Evolutionary conservation across 2,329 filamentous ascomycete genomes (phyloP).

Genomic region (Aspergillus costaricaensis): DNA sequence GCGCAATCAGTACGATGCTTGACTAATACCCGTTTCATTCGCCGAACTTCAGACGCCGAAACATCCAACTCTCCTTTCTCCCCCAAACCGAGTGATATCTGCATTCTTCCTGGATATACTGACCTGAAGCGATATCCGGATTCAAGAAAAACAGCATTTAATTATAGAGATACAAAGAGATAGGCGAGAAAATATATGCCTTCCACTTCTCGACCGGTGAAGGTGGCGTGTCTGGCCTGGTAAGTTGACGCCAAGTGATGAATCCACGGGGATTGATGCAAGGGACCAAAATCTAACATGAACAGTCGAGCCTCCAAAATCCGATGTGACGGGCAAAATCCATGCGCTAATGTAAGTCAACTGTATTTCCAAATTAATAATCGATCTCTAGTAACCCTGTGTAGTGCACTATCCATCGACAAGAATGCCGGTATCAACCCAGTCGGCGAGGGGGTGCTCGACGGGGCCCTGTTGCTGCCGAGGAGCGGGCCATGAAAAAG

Average conservation of each 20-base stretch:
- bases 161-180: neutral
- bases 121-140: neutral
- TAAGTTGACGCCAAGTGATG: slow-evolving; percentile 4
- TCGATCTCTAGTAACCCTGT: neutral
- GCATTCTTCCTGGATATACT: neutral
- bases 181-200: neutral
- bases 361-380: too few relatives aligned
- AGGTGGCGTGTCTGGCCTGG: slow-evolving; percentile 26
- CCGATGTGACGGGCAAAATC: slow-evolving; percentile 25
- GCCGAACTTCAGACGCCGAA: neutral
- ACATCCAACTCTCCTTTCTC: neutral
- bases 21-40: too few relatives aligned
- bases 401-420: neutral
- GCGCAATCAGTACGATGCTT: too few relatives aligned
- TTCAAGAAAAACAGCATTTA: neutral
- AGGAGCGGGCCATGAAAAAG: neutral
- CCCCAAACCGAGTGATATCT: neutral
- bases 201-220: slow-evolving; percentile 12
- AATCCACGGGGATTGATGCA: neutral
- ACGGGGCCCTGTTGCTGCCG: slow-evolving; percentile 4
- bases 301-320: slow-evolving; percentile 25
- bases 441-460: slow-evolving; percentile 14
- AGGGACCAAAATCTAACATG: neutral
- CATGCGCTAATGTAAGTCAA: slow-evolving; percentile 23
- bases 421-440: slow-evolving; percentile 11